Evolutionary conservation across 2,329 filamentous ascomycete genomes (phyloP).

Genomic region (Aspergillus sp.): DNA sequence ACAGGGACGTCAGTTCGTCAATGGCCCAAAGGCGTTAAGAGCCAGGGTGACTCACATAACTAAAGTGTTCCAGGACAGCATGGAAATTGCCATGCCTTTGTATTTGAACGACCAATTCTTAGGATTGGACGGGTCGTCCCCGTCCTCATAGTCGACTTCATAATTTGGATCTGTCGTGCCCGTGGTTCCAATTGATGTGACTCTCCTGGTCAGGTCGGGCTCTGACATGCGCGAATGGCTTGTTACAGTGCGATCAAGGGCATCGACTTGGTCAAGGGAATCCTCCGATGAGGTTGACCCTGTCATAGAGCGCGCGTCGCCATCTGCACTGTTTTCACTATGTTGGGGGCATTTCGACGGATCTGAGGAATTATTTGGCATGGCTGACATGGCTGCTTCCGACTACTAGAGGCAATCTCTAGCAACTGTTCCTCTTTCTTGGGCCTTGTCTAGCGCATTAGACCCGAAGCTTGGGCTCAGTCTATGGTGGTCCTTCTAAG

Average conservation of each 20-base stretch:
- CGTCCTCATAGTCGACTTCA: conserved; percentile 69
- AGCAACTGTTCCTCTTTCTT: neutral
- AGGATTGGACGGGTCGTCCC: conserved; percentile 64
- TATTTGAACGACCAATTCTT: conserved; percentile 65
- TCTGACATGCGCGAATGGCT: conserved; percentile 31
- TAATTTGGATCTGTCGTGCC: conserved; percentile 58
- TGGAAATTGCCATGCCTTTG: conserved; percentile 55
- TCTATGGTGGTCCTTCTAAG: neutral
- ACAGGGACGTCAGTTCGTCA: neutral
- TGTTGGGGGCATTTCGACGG: conserved; percentile 23
- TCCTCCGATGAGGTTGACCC: conserved; percentile 28
- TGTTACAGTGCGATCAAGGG: conserved; percentile 27
- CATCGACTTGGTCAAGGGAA: conserved; percentile 27
- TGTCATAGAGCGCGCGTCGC: conserved; percentile 28
- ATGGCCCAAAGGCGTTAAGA: neutral
- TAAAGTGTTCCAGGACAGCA: conserved; percentile 59
- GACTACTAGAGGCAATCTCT: neutral
- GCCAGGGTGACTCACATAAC: conserved; percentile 43
- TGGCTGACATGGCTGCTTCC: conserved; percentile 23
- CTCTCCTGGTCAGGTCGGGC: conserved; percentile 40
- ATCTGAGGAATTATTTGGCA: conserved; percentile 10
- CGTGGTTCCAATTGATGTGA: conserved; percentile 47
- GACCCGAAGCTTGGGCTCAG: neutral
- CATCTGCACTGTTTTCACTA: conserved; percentile 11
- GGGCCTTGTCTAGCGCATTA: neutral